These are phyloP conservation scores for Parastagonospora avenae DNA, from an alignment of 2,329 filamentous ascomycete species.

Conservation along the genomic window DNA sequence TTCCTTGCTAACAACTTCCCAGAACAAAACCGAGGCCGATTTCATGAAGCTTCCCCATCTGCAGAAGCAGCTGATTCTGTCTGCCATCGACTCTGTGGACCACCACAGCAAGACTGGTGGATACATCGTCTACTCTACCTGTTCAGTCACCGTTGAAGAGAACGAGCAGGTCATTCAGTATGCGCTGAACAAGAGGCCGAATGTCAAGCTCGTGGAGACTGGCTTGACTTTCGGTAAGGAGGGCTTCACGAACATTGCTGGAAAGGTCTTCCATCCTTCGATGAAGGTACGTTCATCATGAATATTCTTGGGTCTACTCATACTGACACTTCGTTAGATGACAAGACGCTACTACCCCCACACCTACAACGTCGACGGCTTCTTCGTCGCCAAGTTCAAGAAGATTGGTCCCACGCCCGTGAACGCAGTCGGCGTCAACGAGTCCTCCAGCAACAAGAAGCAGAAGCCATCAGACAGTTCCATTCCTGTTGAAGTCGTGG, in stretches of 20 bases:
- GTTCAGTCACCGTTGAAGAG: conserved; percentile 91
- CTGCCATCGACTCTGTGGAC: conserved; percentile 93
- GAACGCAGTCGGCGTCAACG: conserved; percentile 53
- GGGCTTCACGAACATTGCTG: conserved; percentile 87
- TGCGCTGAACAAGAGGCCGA: conserved; percentile 85
- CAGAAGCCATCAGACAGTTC: conserved; percentile 51
- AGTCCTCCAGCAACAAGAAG: conserved; percentile 39
- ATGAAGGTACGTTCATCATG: conserved; percentile 70
- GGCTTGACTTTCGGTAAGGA: conserved; percentile 89
- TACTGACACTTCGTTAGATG: conserved; percentile 55
- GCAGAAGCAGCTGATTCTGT: conserved; percentile 90
- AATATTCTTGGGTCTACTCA: conserved; percentile 44
- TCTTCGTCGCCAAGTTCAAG: conserved; percentile 97
- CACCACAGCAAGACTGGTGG: conserved; percentile 91
- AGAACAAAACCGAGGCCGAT: conserved; percentile 92
- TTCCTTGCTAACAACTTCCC: not conserved
- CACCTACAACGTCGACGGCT: conserved; percentile 75
- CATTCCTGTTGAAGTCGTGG: conserved; percentile 55
- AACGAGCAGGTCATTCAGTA: conserved; percentile 95
- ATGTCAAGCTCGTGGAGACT: conserved; percentile 91
- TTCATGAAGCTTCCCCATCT: conserved; percentile 92
- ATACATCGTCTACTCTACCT: conserved; percentile 96
- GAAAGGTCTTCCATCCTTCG: conserved; percentile 87
- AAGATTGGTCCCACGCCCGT: conserved; percentile 80
- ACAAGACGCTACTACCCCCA: conserved; percentile 45